Percentiles rank a stretch among this genome's conserved stretches.
Conservation (phyloP, 192 early-diverging fungal species). For the Allomyces arbusculus region DNA sequence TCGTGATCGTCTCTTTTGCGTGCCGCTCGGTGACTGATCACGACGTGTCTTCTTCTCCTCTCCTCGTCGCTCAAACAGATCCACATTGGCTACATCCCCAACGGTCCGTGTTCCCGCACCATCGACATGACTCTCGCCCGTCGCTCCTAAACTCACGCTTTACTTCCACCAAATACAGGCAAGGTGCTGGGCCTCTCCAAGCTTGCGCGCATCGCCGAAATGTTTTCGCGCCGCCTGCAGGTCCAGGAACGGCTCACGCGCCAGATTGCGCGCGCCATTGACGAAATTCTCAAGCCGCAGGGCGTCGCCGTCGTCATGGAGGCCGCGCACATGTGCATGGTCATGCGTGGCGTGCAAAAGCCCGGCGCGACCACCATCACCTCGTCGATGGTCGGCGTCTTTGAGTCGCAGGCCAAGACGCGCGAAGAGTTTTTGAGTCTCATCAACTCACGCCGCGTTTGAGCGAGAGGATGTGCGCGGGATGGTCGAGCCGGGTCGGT, state of each 20-base stretch:
- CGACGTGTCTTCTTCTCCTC: neutral
- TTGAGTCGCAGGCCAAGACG: constrained; percentile 74
- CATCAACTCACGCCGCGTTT: constrained; percentile 10
- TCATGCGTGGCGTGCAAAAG: constrained; percentile 94
- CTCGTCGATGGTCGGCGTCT: constrained; percentile 83
- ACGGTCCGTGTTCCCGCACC: constrained; percentile 11
- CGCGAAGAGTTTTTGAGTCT: constrained; percentile 90
- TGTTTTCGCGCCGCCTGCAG: constrained; percentile 88
- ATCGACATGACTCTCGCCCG: too few relatives aligned
- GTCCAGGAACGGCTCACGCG: constrained; percentile 97
- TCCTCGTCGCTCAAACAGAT: constrained; percentile 25
- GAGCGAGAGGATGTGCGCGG: too few relatives aligned
- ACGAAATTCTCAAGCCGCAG: constrained; percentile 79
- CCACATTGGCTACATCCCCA: constrained; percentile 90
- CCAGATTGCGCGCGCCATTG: constrained; percentile 77
- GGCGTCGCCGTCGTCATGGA: constrained; percentile 97
- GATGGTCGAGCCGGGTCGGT: too few relatives aligned
- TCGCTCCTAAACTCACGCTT: too few relatives aligned
- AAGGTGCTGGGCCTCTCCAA: constrained; percentile 90
- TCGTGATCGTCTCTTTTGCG: neutral
- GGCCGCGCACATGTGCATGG: constrained; percentile 92
- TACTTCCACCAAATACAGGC: constrained; percentile 5
- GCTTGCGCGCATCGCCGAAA: constrained; percentile 92
- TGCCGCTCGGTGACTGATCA: neutral
- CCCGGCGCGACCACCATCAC: constrained; percentile 88